Conservation (phyloP, 78 protist species). For the Creolimax fragrantissima region DNA sequence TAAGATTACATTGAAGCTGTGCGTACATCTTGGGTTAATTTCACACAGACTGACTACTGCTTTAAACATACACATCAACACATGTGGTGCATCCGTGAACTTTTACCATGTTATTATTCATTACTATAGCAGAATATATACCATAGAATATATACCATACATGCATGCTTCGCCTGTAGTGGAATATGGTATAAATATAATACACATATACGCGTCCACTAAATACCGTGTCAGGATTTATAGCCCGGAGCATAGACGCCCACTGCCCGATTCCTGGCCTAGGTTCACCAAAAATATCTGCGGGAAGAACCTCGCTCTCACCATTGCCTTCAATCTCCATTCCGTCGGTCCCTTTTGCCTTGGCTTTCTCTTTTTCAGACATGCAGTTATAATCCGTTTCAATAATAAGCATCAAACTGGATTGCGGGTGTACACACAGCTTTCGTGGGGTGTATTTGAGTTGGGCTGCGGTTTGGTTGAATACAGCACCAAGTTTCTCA, state of each 20-base stretch:
- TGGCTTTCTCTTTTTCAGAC: background rate
- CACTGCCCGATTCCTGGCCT: constrained; percentile 57
- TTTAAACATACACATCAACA: no score
- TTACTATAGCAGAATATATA: no score
- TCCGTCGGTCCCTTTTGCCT: background rate
- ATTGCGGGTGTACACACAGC: constrained; percentile 13
- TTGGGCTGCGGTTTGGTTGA: constrained; percentile 58
- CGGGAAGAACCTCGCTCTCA: constrained; percentile 9
- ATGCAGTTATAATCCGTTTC: background rate
- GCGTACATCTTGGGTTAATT: no score
- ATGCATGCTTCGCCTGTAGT: no score
- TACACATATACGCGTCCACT: no score
- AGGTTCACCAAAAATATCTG: constrained; percentile 31
- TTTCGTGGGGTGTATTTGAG: constrained; percentile 70
- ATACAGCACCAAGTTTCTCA: constrained; percentile 67
- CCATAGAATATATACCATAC: no score
- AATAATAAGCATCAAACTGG: background rate
- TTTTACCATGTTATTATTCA: no score
- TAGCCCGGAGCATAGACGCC: constrained; percentile 69
- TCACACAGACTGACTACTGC: no score
- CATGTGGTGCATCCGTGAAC: no score
- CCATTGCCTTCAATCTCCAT: background rate
- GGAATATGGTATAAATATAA: no score
- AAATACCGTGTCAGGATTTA: constrained; percentile 42
- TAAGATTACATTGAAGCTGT: no score